A percentile compares a stretch with the other conserved stretches of the same genome.
Conservation (phyloP, 2,329 filamentous ascomycete species). For the Tolypocladium cylindrosporum region DNA sequence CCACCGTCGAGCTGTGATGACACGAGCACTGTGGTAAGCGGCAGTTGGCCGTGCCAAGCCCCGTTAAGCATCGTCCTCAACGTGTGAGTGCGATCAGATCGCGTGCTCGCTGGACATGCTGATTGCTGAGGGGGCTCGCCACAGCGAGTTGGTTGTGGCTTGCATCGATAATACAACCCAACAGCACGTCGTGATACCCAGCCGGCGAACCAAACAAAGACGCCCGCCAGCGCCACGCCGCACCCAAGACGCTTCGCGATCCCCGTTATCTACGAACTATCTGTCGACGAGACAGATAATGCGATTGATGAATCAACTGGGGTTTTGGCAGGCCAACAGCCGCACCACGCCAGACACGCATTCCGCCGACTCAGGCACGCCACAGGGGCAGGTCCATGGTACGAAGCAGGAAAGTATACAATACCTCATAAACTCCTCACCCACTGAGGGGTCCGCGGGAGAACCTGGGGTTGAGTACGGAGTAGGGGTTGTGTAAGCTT, state of each 20-base stretch:
- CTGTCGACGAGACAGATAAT: too few relatives aligned
- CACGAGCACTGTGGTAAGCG: not conserved
- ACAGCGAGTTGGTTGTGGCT: not conserved
- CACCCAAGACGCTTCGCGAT: not conserved
- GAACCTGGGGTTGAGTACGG: not conserved
- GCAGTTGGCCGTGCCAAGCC: not conserved
- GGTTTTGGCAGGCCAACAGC: too few relatives aligned
- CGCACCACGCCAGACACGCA: too few relatives aligned
- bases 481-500: not conserved
- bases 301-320: too few relatives aligned
- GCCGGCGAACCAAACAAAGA: not conserved
- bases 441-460: not conserved
- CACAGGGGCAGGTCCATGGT: not conserved
- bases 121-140: not conserved
- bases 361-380: too few relatives aligned
- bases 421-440: not conserved
- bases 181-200: not conserved
- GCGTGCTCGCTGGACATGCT: not conserved
- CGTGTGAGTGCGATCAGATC: not conserved
- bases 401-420: not conserved
- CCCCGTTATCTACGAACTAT: too few relatives aligned
- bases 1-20: not conserved
- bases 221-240: not conserved
- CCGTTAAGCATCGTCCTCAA: not conserved
- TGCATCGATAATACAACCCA: not conserved